Conservation (phyloP, 2,329 filamentous ascomycete genomes). For the Alternaria sp. region DNA sequence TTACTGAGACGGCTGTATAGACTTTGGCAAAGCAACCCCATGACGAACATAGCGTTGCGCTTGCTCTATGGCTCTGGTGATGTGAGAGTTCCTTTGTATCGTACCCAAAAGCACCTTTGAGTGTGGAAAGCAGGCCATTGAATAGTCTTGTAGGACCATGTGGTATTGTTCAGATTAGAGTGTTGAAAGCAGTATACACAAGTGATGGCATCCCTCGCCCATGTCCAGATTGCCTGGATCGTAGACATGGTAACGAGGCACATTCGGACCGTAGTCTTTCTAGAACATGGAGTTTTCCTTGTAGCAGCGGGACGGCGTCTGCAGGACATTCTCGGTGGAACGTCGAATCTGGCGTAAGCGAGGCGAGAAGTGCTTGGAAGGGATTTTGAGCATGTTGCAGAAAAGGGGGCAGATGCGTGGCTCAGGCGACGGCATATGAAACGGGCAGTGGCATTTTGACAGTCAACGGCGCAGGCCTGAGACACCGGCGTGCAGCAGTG, state of each 20-base stretch:
- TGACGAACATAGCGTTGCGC: constrained; percentile 9
- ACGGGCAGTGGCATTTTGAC: constrained; percentile 16
- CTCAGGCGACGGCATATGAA: constrained; percentile 27
- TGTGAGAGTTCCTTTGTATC: constrained; percentile 2
- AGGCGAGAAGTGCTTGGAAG: neutral
- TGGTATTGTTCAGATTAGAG: neutral
- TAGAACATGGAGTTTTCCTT: constrained; percentile 14
- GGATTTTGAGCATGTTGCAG: constrained; percentile 21
- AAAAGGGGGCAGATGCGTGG: constrained; percentile 36
- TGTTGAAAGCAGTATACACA: neutral
- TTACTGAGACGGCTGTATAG: constrained; percentile 45
- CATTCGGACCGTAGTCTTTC: constrained; percentile 17
- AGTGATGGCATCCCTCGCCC: neutral
- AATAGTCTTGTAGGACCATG: neutral
- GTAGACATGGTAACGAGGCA: constrained; percentile 9
- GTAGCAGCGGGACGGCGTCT: constrained; percentile 10
- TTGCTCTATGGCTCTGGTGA: neutral
- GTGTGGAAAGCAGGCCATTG: neutral
- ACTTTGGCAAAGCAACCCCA: constrained; percentile 34
- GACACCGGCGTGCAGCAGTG: constrained; percentile 24
- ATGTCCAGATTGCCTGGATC: neutral
- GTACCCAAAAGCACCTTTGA: constrained; percentile 12
- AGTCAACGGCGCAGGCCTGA: constrained; percentile 13
- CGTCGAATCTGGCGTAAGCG: constrained; percentile 14
- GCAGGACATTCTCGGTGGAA: constrained; percentile 6